phyloP scores from a whole-genome alignment of 768 basidiomycete species.

The Terana coerulea region DNA sequence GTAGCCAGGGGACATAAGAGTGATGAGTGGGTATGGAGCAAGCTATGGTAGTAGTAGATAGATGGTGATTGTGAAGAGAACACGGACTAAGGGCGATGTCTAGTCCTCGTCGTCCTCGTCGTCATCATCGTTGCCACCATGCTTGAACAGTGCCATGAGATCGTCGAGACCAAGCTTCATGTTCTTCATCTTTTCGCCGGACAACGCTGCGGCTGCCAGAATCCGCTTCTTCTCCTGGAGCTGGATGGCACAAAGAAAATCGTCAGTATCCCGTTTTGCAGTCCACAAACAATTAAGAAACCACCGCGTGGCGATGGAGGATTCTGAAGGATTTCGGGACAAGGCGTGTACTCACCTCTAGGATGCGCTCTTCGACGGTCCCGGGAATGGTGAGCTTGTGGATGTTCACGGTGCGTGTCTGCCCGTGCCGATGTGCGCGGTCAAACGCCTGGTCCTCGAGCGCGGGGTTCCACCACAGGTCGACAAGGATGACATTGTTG shows the following conservation, averaged over 20 bases:
- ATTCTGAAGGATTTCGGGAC: not conserved
- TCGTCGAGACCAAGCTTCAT: constrained; percentile 84
- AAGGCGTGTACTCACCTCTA: constrained; percentile 42
- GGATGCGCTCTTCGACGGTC: constrained; percentile 86
- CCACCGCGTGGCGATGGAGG: too few species aligned
- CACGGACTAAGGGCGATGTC: too few species aligned
- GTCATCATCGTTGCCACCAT: constrained; percentile 51
- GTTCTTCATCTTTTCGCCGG: constrained; percentile 85
- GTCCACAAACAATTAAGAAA: too few species aligned
- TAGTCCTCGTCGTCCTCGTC: constrained; percentile 35
- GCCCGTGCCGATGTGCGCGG: constrained; percentile 86
- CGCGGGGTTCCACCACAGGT: constrained; percentile 95
- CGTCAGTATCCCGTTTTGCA: not conserved
- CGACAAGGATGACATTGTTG: constrained; percentile 91
- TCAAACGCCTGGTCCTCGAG: constrained; percentile 93
- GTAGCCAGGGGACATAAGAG: not conserved
- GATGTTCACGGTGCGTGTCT: constrained; percentile 81
- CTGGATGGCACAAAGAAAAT: constrained; percentile 27
- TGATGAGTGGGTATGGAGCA: too few species aligned
- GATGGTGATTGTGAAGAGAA: not conserved
- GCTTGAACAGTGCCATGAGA: constrained; percentile 73
- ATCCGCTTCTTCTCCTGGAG: constrained; percentile 92
- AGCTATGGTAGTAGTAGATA: too few species aligned
- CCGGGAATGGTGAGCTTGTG: constrained; percentile 84
- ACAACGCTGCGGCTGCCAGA: constrained; percentile 77